Conservation (phyloP, 2,329 filamentous ascomycete genomes). For the Alternaria ventricosa region DNA sequence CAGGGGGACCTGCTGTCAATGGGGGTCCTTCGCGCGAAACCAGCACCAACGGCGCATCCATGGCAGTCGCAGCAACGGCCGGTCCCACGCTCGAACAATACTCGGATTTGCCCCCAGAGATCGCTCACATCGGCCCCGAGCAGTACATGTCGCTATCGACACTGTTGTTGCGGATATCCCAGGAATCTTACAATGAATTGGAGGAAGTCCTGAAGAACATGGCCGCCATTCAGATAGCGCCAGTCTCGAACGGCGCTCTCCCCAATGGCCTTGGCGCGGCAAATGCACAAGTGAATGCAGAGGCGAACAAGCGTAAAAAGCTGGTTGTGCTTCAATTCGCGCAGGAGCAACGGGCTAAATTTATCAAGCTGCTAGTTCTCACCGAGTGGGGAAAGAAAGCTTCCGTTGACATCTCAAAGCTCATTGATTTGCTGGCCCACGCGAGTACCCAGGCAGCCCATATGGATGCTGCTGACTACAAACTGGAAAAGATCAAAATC, state of each 20-base stretch:
- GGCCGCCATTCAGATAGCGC: slow-evolving; percentile 68
- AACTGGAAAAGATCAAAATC: slow-evolving; percentile 72
- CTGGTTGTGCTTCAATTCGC: slow-evolving; percentile 75
- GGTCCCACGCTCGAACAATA: slow-evolving; percentile 25
- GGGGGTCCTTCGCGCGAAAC: slow-evolving; percentile 13
- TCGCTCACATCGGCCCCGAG: slow-evolving; percentile 72
- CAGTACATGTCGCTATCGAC: slow-evolving; percentile 76
- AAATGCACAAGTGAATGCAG: slow-evolving; percentile 38
- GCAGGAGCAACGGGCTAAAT: slow-evolving; percentile 80
- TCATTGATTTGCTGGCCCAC: slow-evolving; percentile 86
- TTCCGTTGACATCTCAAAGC: slow-evolving; percentile 75
- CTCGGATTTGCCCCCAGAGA: slow-evolving; percentile 55
- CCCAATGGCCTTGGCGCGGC: slow-evolving; percentile 48
- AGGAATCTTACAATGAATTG: slow-evolving; percentile 82
- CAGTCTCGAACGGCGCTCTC: slow-evolving; percentile 57
- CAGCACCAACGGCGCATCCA: slow-evolving; percentile 24
- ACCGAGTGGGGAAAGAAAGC: slow-evolving; percentile 79
- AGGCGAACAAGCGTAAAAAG: slow-evolving; percentile 67
- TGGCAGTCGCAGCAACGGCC: slow-evolving; percentile 13
- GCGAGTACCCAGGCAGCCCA: slow-evolving; percentile 53
- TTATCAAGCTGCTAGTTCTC: slow-evolving; percentile 91
- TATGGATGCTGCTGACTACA: slow-evolving; percentile 59
- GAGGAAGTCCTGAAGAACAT: slow-evolving; percentile 73
- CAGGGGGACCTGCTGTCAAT: slow-evolving; percentile 15
- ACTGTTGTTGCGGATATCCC: slow-evolving; percentile 78